Conservation (phyloP, 2,329 filamentous ascomycete species). For the Amesomyces nigricolor region DNA sequence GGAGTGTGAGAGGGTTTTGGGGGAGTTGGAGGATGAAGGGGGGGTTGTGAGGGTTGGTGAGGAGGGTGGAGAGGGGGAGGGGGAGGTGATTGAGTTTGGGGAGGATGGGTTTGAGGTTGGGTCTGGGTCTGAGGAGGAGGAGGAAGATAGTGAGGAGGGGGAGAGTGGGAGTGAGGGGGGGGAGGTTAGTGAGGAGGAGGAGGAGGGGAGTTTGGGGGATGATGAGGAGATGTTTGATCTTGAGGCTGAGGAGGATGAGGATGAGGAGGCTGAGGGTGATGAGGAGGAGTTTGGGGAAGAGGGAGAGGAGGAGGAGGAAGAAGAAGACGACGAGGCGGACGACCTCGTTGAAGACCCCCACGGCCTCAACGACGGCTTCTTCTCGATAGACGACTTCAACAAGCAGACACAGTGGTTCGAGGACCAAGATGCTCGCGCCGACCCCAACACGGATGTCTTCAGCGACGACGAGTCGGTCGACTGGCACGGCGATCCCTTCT, state of each 20-base stretch:
- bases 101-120: conserved; percentile 35
- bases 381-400: conserved; percentile 97
- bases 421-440: conserved; percentile 72
- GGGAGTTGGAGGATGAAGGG: conserved; percentile 47
- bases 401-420: conserved; percentile 86
- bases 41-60: conserved; percentile 39
- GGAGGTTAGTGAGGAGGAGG: conserved; percentile 21
- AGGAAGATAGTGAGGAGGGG: conserved; percentile 29
- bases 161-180: conserved; percentile 28
- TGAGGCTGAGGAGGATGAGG: conserved; percentile 33
- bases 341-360: conserved; percentile 67
- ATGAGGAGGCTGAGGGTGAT: conserved; percentile 34
- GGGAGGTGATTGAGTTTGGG: conserved; percentile 17
- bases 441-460: conserved; percentile 65
- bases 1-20: conserved; percentile 43
- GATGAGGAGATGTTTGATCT: conserved; percentile 40
- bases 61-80: conserved; percentile 1
- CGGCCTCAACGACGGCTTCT: conserved; percentile 94
- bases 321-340: conserved; percentile 37
- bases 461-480: conserved; percentile 84
- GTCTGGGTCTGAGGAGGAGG: conserved; percentile 15
- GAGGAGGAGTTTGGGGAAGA: conserved; percentile 34
- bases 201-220: conserved; percentile 27
- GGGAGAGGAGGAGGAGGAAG: conserved; percentile 34
- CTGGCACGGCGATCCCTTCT: conserved; percentile 74